Conservation (phyloP, 176 grass and related monocot species). For the Cenchrus purpureus region DNA sequence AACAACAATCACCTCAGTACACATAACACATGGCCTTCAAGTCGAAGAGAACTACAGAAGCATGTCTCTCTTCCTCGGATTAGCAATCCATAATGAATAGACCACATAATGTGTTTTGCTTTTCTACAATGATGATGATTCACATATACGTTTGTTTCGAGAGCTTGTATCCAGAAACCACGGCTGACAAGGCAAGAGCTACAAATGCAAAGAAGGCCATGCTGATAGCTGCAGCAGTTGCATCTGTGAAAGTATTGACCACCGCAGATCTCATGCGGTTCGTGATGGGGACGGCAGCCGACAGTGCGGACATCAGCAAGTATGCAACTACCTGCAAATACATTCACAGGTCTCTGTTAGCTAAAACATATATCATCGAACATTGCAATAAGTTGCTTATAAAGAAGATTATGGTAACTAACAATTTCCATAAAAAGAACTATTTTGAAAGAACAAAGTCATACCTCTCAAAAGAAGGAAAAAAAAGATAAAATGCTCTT, state of each 20-base stretch:
- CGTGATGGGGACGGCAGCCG: slow-evolving; percentile 80
- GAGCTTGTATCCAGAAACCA: slow-evolving; percentile 80
- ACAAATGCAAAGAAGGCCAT: slow-evolving; percentile 90
- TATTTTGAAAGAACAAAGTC: background rate
- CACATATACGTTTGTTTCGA: slow-evolving; percentile 78
- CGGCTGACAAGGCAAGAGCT: slow-evolving; percentile 64
- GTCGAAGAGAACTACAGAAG: slow-evolving; percentile 26
- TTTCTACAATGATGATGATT: slow-evolving; percentile 45
- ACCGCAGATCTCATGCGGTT: slow-evolving; percentile 80
- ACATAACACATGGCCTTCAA: slow-evolving; percentile 9
- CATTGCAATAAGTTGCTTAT: background rate
- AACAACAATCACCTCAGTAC: slow-evolving; percentile 35
- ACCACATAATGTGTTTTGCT: slow-evolving; percentile 3
- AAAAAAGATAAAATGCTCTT: background rate
- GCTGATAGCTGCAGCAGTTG: slow-evolving; percentile 71
- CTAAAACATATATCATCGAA: background rate
- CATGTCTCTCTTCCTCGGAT: slow-evolving; percentile 13
- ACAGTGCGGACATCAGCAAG: slow-evolving; percentile 82
- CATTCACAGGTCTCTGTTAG: background rate
- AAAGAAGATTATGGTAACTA: slow-evolving; percentile 4
- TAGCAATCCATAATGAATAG: slow-evolving; percentile 29
- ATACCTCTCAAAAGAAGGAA: background rate
- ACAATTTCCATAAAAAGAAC: background rate
- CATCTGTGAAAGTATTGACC: slow-evolving; percentile 76
- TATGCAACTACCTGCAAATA: slow-evolving; percentile 72